Conservation (phyloP, 495 filamentous ascomycete genomes). For the Wilcoxina mikolae region DNA sequence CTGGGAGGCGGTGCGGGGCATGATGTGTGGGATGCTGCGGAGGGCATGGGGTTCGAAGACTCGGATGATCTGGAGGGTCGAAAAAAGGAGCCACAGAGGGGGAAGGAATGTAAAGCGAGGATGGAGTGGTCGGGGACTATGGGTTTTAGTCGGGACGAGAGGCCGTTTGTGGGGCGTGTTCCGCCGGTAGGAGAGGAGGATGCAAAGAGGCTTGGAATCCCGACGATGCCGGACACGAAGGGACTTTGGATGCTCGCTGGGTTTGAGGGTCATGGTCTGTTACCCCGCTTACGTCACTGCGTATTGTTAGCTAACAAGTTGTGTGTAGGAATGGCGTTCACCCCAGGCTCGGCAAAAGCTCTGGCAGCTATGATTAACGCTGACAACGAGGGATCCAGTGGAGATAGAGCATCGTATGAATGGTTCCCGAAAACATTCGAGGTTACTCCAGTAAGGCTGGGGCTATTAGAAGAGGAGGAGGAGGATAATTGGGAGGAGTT, state of each 20-base stretch:
- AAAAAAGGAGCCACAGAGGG: background rate
- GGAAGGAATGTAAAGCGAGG: background rate
- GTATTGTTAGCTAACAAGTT: background rate
- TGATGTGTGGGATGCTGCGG: conserved; percentile 22
- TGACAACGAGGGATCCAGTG: background rate
- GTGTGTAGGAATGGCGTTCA: conserved; percentile 49
- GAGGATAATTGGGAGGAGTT: conserved; percentile 17
- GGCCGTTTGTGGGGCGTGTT: conserved; percentile 53
- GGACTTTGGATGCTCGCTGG: conserved; percentile 46
- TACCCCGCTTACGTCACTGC: background rate
- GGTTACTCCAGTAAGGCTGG: conserved; percentile 14
- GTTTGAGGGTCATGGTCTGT: conserved; percentile 54
- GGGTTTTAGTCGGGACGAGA: conserved; percentile 55
- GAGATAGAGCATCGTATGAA: conserved; percentile 4
- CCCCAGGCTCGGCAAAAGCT: conserved; percentile 52
- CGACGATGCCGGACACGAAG: conserved; percentile 18
- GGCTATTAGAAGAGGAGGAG: conserved; percentile 8
- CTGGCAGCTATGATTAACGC: conserved; percentile 45
- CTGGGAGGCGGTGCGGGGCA: conserved; percentile 6
- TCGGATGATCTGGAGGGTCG: background rate
- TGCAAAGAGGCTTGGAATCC: conserved; percentile 19
- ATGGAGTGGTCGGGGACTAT: conserved; percentile 69
- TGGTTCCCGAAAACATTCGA: conserved; percentile 22
- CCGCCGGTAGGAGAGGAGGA: conserved; percentile 33
- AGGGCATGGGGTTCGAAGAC: conserved; percentile 8